Conservation (phyloP, 495 filamentous ascomycete species). For the Stereocaulon alpinum region DNA sequence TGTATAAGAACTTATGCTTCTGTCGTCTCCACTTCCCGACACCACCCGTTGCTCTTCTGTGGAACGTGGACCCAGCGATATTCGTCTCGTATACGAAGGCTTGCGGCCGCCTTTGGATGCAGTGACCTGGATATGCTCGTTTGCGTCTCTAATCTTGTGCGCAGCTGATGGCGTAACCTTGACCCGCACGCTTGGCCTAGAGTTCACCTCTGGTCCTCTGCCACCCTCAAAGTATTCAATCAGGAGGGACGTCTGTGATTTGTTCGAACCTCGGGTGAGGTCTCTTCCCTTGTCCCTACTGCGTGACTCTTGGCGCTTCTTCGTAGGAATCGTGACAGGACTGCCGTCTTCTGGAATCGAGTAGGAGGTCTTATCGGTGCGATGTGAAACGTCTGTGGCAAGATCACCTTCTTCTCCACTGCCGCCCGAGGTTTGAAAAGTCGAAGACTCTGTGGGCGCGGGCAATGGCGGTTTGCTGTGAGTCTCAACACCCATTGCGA, state of each 20-base stretch:
- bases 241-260: constrained; percentile 83
- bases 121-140: constrained; percentile 75
- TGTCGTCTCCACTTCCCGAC: constrained; percentile 41
- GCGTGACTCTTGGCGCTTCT: constrained; percentile 39
- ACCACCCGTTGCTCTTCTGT: constrained; percentile 42
- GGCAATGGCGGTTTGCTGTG: constrained; percentile 60
- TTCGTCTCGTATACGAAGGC: constrained; percentile 55
- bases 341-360: constrained; percentile 94
- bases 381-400: constrained; percentile 65
- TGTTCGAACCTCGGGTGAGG: constrained; percentile 39
- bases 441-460: constrained; percentile 70
- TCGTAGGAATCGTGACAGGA: constrained; percentile 76
- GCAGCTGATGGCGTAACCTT: constrained; percentile 75
- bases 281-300: constrained; percentile 45
- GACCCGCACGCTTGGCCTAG: constrained; percentile 84
- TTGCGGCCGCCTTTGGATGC: constrained; percentile 56
- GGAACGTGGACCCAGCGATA: constrained; percentile 46
- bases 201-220: constrained; percentile 52
- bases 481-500: constrained; percentile 62
- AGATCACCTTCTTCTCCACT: constrained; percentile 61
- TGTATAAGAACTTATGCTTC: constrained; percentile 52
- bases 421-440: constrained; percentile 42
- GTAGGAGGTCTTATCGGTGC: constrained; percentile 73
- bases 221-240: constrained; percentile 97
- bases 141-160: constrained; percentile 43